Evolutionary conservation across 805 yeast genomes (phyloP).

Genomic region (Maudiozyma bulderi): DNA sequence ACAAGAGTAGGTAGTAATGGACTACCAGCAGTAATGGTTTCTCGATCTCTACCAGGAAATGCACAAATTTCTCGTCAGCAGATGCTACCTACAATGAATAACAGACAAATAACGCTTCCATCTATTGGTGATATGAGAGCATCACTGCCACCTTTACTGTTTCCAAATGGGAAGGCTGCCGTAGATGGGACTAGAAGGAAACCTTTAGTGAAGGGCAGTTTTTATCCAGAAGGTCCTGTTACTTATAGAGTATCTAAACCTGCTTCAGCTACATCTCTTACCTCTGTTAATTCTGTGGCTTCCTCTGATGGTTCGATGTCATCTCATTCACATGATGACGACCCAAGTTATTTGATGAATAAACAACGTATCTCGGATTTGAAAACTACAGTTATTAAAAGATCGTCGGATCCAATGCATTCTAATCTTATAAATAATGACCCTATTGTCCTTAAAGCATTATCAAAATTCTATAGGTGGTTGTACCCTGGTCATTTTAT

Average conservation of each 20-base stretch:
- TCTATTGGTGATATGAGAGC: background rate
- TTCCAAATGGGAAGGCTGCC: background rate
- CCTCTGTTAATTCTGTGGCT: slow-evolving; percentile 9
- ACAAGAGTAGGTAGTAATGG: background rate
- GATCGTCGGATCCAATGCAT: slow-evolving; percentile 11
- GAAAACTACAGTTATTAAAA: slow-evolving; percentile 26
- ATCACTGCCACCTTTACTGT: background rate
- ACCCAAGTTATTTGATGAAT: too few species aligned
- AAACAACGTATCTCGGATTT: slow-evolving; percentile 27
- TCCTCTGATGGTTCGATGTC: slow-evolving; percentile 7
- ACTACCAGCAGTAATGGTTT: background rate
- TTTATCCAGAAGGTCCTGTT: slow-evolving; percentile 28
- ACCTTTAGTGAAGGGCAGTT: slow-evolving; percentile 24
- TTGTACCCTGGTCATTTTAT: slow-evolving; percentile 55
- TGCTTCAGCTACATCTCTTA: slow-evolving; percentile 3
- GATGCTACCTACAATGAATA: background rate
- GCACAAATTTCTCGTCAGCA: background rate
- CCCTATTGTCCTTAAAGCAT: slow-evolving; percentile 21
- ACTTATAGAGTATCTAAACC: slow-evolving; percentile 14
- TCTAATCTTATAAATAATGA: slow-evolving; percentile 21
- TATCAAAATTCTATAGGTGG: slow-evolving; percentile 46
- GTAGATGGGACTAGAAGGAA: slow-evolving; percentile 10
- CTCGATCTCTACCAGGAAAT: background rate
- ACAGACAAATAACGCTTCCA: background rate
- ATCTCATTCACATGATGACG: background rate